phyloP scores from a whole-genome alignment of 306 rosid species.

The Cucurbita moschata region DNA sequence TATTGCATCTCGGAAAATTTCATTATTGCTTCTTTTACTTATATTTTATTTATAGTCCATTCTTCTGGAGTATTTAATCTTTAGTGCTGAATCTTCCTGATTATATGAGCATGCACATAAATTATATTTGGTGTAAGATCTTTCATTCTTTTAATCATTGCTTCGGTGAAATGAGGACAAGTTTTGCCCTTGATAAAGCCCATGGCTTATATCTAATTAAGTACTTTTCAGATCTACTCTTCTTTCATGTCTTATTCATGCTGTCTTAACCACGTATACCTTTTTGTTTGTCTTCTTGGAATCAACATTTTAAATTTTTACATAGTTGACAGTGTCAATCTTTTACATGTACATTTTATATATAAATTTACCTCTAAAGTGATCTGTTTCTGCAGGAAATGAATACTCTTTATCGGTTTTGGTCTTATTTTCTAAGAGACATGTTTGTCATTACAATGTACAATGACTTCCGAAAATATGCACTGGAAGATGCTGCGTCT shows the following conservation, averaged over 20 bases:
- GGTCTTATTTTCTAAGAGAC: slow-evolving; percentile 82
- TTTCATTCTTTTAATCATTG: background rate
- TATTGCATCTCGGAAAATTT: background rate
- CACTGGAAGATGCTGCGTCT: slow-evolving; percentile 79
- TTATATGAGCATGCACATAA: background rate
- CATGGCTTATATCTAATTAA: too few species aligned
- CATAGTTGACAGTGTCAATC: background rate
- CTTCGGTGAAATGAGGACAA: too few species aligned
- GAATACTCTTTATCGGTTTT: slow-evolving; percentile 83
- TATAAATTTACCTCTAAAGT: slow-evolving; percentile 4
- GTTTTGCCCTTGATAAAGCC: too few species aligned
- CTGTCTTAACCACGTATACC: background rate
- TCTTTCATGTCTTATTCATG: background rate
- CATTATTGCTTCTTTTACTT: background rate
- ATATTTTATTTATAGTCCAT: background rate
- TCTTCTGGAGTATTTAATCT: background rate
- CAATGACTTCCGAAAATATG: slow-evolving; percentile 65
- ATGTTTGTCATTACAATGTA: slow-evolving; percentile 71
- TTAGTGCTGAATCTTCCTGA: background rate
- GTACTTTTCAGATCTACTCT: background rate
- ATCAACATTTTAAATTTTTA: background rate
- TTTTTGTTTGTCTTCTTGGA: background rate
- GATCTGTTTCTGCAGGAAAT: slow-evolving; percentile 56
- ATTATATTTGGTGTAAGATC: background rate
- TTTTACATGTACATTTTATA: background rate